Base-by-base conservation (phyloP, 2,329 filamentous ascomycete species). In the Paraphoma chrysanthemicola region DNA sequence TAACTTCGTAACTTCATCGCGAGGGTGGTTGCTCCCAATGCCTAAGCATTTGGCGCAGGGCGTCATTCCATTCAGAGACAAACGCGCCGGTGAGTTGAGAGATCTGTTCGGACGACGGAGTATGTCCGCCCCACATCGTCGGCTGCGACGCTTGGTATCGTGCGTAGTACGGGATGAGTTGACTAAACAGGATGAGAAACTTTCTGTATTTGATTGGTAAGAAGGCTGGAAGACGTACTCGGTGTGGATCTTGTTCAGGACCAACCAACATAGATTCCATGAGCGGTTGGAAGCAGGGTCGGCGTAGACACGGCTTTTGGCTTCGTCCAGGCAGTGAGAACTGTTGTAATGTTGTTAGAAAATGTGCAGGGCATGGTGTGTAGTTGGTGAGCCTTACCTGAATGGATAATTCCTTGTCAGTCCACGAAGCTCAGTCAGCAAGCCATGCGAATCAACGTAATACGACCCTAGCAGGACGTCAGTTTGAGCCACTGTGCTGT, bases 191-290 rank as follows among this genome's bases (percentile, higher is more conserved):
- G n/a, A 56, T 70, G 45, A 67, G 60, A 54, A 30, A 39, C 23
- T 41, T 36, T 23, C 16, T n/a, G 28, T 30, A 39, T 23, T 18
- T 47, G 7, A 33, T 16, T 28, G 16, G 11, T 33, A 23, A 36
- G 10, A 23, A 28, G 8, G 17, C 11, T 8, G n/a, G 18, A 12
- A 31, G 23, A 80, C 85, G 74, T 78, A 89, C 87, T 88, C 86
- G 53, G 86, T 84, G 18, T 82, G 80, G 48, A 91, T 87, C 73
- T 90, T 91, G 42, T 78, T 78, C 9, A 92, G 77, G 31, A 90
- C 86, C 44, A 92, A 78, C 89, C 90, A 92, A 42, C 88, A 90
- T 64, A 90, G 81, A 70, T 92, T 93, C 89, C 90, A 92, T 70
- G 88, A 91, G 23, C 87, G 83, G 64, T 87, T 87, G 61, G 87